These are phyloP conservation scores for Bassia scoparia DNA, from an alignment of 148 eudicot species.

Conservation along the genomic window DNA sequence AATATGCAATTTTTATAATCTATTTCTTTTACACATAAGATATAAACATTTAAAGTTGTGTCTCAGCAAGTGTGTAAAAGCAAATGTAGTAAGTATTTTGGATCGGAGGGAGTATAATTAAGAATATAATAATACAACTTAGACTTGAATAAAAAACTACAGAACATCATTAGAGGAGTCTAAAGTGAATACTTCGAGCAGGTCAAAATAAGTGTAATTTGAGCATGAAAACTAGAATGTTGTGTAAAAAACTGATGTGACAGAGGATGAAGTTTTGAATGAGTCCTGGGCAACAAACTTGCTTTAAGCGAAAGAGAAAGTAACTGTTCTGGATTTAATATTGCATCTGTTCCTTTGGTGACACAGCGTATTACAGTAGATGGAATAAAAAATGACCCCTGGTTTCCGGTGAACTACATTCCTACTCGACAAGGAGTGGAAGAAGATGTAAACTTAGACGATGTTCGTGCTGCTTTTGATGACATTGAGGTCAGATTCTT, in stretches of 20 bases:
- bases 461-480: constrained; percentile 82
- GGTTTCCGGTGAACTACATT: constrained; percentile 69
- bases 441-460: constrained; percentile 83
- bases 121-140: not conserved
- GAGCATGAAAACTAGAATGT: not conserved
- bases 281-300: not conserved
- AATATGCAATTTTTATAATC: too few species aligned
- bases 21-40: too few species aligned
- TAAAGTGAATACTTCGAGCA: not conserved
- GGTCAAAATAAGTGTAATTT: not conserved
- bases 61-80: too few species aligned
- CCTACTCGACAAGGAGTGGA: constrained; percentile 57
- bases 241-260: not conserved
- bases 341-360: constrained; percentile 18
- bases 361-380: constrained; percentile 80
- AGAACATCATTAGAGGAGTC: not conserved
- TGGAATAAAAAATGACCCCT: constrained; percentile 70
- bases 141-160: not conserved
- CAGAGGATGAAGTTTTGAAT: not conserved
- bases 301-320: not conserved
- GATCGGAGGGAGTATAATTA: too few species aligned
- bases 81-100: too few species aligned
- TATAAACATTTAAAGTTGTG: too few species aligned
- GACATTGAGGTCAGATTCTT: constrained; percentile 69
- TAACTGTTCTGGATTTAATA: not conserved